These are phyloP conservation scores for Neurospora sp. DNA, from an alignment of 495 filamentous ascomycete genomes.

Conservation along the genomic window DNA sequence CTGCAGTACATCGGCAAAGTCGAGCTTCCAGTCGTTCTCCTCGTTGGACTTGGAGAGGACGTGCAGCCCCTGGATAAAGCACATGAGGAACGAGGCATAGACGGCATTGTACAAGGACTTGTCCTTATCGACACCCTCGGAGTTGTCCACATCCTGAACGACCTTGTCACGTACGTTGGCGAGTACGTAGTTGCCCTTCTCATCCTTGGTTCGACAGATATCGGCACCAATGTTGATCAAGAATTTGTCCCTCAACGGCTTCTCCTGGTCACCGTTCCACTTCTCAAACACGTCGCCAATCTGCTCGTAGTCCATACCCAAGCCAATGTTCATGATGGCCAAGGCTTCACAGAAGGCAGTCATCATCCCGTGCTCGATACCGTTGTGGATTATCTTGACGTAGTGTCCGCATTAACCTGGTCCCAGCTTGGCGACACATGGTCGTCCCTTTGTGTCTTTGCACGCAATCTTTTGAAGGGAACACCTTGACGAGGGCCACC, in stretches of 20 bases:
- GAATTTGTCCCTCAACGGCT: slow-evolving; percentile 51
- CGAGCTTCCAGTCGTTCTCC: slow-evolving; percentile 52
- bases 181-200: slow-evolving; percentile 45
- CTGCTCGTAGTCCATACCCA: slow-evolving; percentile 52
- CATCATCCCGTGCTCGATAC: slow-evolving; percentile 63
- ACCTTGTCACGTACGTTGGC: slow-evolving; percentile 64
- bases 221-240: slow-evolving; percentile 54
- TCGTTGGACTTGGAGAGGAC: slow-evolving; percentile 52
- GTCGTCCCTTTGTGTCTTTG: slow-evolving; percentile 45
- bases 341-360: slow-evolving; percentile 47
- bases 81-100: slow-evolving; percentile 52
- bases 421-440: slow-evolving; percentile 54
- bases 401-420: slow-evolving; percentile 59
- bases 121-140: slow-evolving; percentile 33
- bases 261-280: slow-evolving; percentile 43
- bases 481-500: not conserved
- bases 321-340: slow-evolving; percentile 49
- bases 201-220: slow-evolving; percentile 38
- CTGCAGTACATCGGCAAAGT: slow-evolving; percentile 48
- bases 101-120: slow-evolving; percentile 49
- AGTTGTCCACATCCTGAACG: slow-evolving; percentile 58
- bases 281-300: slow-evolving; percentile 49
- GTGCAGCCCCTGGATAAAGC: slow-evolving; percentile 58
- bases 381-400: slow-evolving; percentile 73
- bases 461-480: slow-evolving; percentile 49